Conservation (phyloP, 352 stramenopile genomes). For the Globisporangium sylvaticum region DNA sequence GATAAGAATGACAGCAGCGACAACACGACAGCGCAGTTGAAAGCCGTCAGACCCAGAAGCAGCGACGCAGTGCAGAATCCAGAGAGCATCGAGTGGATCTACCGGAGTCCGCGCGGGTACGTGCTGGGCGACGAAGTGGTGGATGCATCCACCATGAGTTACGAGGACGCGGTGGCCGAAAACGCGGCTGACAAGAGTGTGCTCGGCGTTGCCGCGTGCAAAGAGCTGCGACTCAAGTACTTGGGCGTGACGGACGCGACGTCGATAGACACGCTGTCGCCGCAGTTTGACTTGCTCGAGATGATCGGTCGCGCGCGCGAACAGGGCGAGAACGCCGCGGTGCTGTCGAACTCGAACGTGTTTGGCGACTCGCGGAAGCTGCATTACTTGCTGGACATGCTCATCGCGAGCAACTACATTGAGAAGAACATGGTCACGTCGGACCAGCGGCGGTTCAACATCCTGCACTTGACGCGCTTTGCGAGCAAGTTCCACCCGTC, state of each 20-base stretch:
- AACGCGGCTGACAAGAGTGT: slow-evolving; percentile 32
- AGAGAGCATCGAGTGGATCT: slow-evolving; percentile 46
- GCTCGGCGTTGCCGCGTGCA: slow-evolving; percentile 65
- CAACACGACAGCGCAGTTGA: background rate
- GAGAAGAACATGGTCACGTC: slow-evolving; percentile 77
- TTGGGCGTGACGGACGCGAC: slow-evolving; percentile 55
- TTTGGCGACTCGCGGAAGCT: slow-evolving; percentile 75
- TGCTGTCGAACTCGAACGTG: slow-evolving; percentile 42
- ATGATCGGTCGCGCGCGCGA: slow-evolving; percentile 61
- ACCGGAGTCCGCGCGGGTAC: slow-evolving; percentile 62
- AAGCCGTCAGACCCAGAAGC: background rate
- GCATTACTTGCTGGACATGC: slow-evolving; percentile 78
- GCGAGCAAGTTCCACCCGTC: slow-evolving; percentile 55
- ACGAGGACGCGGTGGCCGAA: slow-evolving; percentile 49
- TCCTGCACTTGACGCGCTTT: slow-evolving; percentile 72
- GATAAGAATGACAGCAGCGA: background rate
- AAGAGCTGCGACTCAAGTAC: slow-evolving; percentile 62
- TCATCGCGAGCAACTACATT: slow-evolving; percentile 56
- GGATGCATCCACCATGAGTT: slow-evolving; percentile 43
- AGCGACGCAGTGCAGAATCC: slow-evolving; percentile 18
- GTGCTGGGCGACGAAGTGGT: slow-evolving; percentile 57
- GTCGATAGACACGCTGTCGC: slow-evolving; percentile 53
- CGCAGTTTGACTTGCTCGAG: slow-evolving; percentile 76
- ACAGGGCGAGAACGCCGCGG: slow-evolving; percentile 58
- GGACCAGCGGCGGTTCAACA: slow-evolving; percentile 73